Base-by-base conservation (phyloP, 805 yeast genomes). In the Candida endomychidarum region DNA sequence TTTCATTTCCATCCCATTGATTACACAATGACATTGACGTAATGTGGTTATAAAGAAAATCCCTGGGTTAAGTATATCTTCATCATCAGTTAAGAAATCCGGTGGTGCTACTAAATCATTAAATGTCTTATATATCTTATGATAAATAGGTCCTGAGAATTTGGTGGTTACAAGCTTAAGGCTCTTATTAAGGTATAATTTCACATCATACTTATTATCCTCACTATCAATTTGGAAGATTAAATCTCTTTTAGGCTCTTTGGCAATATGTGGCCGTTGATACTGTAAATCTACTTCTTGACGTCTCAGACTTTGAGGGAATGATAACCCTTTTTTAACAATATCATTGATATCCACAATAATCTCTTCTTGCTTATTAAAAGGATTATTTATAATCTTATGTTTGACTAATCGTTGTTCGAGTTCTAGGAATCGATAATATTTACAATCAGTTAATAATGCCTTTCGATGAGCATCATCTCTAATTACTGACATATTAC, bases 371-470 rank as follows among this genome's bases (percentile, higher is more conserved):
- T 37, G 7, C 8, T 19, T 17, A 14, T 18, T 30, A 47, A 77
- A 69, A 0, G 86, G 83, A 49, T 85, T 83, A 34, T 58, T 57
- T 1, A 62, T 44, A 9, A 83, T 67, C 19, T 58, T 58, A 50
- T 74, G 77, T 35, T 74, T 73, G n/a, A 84, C 59, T 17, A 89
- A 56, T 44, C 72, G 61, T 61, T 88, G 95, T 56, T 85, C 95
- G 26, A 89, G 65, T 25, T 80, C 88, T 34, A 77, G 63, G 50
- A 89, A 83, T 34, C 91, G 69, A 58, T 86, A 89, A 61, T 84
- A 89, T 32, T 75, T 70, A 48, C 95, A 85, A 54, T 89, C 97
- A 38, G 69, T 69, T 7, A 83, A 58, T 42, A 89, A 64, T 11
- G 75, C 58, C 8, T 62, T 57, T 29, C 96, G 69, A 54, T 81